phyloP scores from a whole-genome alignment of 2,329 filamentous ascomycete species.

The Pyrenophora teres region DNA sequence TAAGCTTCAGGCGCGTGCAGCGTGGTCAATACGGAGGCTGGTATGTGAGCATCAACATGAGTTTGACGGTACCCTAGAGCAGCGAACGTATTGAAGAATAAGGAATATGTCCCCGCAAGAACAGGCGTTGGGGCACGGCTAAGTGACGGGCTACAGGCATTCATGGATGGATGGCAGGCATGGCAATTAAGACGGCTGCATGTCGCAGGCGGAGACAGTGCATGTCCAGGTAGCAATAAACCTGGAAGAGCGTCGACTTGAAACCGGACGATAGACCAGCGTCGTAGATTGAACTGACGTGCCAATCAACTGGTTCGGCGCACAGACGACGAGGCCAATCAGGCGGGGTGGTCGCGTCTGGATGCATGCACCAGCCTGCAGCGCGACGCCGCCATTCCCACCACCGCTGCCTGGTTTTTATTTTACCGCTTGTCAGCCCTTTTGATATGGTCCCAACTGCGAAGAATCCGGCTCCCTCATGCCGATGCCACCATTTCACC shows the following conservation, averaged over 20 bases:
- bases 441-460: neutral
- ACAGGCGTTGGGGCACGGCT: conserved; percentile 20
- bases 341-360: conserved; percentile 9
- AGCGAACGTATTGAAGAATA: conserved; percentile 20
- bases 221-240: conserved; percentile 38
- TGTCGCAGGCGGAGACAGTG: conserved; percentile 25
- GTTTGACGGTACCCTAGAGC: conserved; percentile 18
- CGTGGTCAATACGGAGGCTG: conserved; percentile 26
- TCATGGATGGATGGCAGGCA: conserved; percentile 16
- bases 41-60: conserved; percentile 11
- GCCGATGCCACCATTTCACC: conserved; percentile 1
- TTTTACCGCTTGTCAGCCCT: conserved; percentile 6
- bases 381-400: conserved; percentile 20
- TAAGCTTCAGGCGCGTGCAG: conserved; percentile 8
- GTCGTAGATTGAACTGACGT: conserved; percentile 22
- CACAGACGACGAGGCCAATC: conserved; percentile 29
- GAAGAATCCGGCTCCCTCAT: conserved; percentile 6
- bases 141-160: conserved; percentile 21
- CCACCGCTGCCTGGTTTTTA: conserved; percentile 24
- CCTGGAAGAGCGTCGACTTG: conserved; percentile 41
- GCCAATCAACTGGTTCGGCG: conserved; percentile 34
- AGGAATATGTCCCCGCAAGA: conserved; percentile 17
- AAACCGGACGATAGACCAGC: conserved; percentile 33
- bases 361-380: conserved; percentile 25
- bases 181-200: conserved; percentile 26